phyloP scores from a whole-genome alignment of 148 eudicot species.

The Simmondsia chinensis region DNA sequence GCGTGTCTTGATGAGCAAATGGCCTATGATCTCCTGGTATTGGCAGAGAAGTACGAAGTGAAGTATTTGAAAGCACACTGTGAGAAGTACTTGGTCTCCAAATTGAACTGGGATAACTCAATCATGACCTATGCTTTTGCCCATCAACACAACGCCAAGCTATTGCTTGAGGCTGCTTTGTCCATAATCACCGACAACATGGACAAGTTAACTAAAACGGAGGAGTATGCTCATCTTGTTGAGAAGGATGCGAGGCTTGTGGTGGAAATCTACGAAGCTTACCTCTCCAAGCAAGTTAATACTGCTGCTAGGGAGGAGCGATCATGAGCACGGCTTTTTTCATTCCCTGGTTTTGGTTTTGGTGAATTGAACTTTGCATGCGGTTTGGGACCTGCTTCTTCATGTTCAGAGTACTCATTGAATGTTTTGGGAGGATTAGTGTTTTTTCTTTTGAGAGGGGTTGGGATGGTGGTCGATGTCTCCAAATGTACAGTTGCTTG shows the following conservation, averaged over 20 bases:
- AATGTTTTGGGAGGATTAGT: too few species aligned
- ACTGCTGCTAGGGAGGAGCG: conserved; percentile 48
- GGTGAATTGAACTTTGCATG: not conserved
- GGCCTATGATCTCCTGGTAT: conserved; percentile 64
- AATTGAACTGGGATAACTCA: conserved; percentile 64
- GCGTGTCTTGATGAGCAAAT: conserved; percentile 69
- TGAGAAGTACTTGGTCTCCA: conserved; percentile 70
- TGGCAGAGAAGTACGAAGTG: conserved; percentile 84
- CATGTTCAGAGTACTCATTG: too few species aligned
- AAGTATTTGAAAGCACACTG: conserved; percentile 69
- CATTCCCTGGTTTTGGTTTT: not conserved
- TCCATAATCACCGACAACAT: conserved; percentile 67
- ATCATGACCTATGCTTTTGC: conserved; percentile 56
- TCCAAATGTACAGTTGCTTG: too few species aligned
- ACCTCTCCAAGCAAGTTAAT: conserved; percentile 61
- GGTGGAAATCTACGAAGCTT: conserved; percentile 71
- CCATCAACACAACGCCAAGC: conserved; percentile 65
- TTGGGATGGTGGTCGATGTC: too few species aligned
- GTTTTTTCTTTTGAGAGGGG: too few species aligned
- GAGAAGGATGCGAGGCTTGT: conserved; percentile 78
- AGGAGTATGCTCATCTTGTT: conserved; percentile 66
- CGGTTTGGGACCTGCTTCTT: not conserved
- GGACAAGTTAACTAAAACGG: conserved; percentile 51
- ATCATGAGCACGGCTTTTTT: not conserved
- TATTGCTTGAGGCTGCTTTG: conserved; percentile 53